Conservation (phyloP, 176 grass and related monocot species). For the Poa pratensis region DNA sequence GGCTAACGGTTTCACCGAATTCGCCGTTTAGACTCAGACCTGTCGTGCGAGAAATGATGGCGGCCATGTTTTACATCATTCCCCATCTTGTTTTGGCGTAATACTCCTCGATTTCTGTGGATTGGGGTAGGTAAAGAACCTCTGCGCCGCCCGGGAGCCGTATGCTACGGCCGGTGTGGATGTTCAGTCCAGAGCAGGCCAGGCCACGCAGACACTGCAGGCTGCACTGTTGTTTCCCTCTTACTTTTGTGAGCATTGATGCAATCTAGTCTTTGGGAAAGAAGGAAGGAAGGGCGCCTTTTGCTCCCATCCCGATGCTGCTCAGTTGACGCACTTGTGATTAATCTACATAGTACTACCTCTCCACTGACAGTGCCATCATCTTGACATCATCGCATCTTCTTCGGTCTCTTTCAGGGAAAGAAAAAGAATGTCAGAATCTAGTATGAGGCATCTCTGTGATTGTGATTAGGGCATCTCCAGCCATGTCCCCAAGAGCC, state of each 20-base stretch:
- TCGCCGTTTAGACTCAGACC: slow-evolving; percentile 34
- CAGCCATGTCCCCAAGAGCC: too few relatives aligned
- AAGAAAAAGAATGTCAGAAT: slow-evolving; percentile 10
- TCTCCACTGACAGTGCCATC: slow-evolving; percentile 16
- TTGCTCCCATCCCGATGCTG: slow-evolving; percentile 59
- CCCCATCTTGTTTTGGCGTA: slow-evolving; percentile 6
- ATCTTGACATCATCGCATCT: slow-evolving; percentile 30
- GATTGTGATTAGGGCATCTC: not conserved
- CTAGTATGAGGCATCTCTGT: slow-evolving; percentile 39
- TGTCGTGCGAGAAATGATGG: slow-evolving; percentile 60
- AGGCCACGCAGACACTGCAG: slow-evolving; percentile 28
- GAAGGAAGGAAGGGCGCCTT: slow-evolving; percentile 46
- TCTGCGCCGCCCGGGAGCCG: slow-evolving; percentile 46
- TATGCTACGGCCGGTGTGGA: slow-evolving; percentile 44
- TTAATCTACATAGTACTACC: not conserved
- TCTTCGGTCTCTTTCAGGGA: slow-evolving; percentile 52
- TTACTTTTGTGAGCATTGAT: slow-evolving; percentile 18
- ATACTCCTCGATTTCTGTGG: slow-evolving; percentile 37
- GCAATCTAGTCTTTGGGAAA: slow-evolving; percentile 51
- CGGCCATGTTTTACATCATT: slow-evolving; percentile 1
- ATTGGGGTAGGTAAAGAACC: not conserved
- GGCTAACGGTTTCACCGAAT: slow-evolving; percentile 57
- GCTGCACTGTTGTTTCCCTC: slow-evolving; percentile 31
- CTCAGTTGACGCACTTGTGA: not conserved
- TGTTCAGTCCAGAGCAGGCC: slow-evolving; percentile 35